phyloP scores from a whole-genome alignment of 2,329 filamentous ascomycete species.

The Arthrinium phaeospermum region DNA sequence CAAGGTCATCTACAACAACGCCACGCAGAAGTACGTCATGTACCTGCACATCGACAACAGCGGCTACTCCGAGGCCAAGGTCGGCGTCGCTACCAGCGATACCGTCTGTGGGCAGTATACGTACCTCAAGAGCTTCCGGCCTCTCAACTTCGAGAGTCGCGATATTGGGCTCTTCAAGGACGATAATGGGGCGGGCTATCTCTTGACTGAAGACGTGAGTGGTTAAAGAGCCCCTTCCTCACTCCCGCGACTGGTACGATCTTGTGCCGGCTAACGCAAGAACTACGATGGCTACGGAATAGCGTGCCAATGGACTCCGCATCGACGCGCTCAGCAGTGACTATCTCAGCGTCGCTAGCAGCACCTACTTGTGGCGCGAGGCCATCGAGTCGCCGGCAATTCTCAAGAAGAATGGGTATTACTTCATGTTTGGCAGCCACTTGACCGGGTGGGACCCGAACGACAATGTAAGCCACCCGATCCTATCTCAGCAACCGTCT shows the following conservation, averaged over 20 bases:
- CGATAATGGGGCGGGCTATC: conserved; percentile 64
- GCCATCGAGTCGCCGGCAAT: conserved; percentile 68
- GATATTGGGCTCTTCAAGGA: conserved; percentile 68
- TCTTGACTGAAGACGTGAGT: conserved; percentile 67
- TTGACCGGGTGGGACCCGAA: conserved; percentile 65
- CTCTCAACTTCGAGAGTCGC: conserved; percentile 56
- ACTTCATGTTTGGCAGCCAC: conserved; percentile 69
- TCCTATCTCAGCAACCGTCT: background rate
- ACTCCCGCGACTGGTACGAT: background rate
- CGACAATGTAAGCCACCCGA: conserved; percentile 56
- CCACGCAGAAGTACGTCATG: conserved; percentile 69
- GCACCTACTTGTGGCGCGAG: conserved; percentile 57
- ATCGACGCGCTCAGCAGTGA: conserved; percentile 63
- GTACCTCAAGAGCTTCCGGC: conserved; percentile 46
- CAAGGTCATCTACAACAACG: conserved; percentile 71
- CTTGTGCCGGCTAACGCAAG: background rate
- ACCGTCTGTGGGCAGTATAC: conserved; percentile 65
- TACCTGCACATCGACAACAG: conserved; percentile 71
- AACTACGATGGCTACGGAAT: background rate
- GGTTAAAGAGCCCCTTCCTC: too few species aligned
- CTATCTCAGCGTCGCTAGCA: conserved; percentile 57
- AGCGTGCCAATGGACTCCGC: conserved; percentile 63
- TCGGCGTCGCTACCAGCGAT: conserved; percentile 66
- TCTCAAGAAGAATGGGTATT: conserved; percentile 63
- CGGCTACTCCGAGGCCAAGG: conserved; percentile 67